Evolutionary conservation across 1,284 basidiomycete genomes (phyloP), one percentile per base, ranked within the genome.

Genomic region (Ustilago sp.): DNA sequence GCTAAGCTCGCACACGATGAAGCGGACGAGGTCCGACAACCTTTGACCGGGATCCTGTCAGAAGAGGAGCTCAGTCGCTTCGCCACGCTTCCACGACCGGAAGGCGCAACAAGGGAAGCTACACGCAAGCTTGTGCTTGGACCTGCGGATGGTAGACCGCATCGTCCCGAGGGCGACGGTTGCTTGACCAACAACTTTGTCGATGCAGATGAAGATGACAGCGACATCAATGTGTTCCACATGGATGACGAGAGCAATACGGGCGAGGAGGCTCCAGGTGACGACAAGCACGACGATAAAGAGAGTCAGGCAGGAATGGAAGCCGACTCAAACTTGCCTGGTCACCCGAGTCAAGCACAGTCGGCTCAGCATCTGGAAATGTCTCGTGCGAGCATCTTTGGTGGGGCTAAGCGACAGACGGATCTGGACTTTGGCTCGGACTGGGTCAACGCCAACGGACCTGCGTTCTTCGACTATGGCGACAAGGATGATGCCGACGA

Each of bases 91-190:
- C 43, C 47, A n/a, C 41, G 19, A 17, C 31, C 59, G 34, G 63
- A 53, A 11, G 55, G 38, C n/a, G 34, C 23, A 12, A 23, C 28
- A 50, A 8, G 48, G 9, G 48, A 1, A 6, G 52, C 57, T 32
- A 41, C 71, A 7, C 69, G 76, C 43, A 58, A 41, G 28, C 70
- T 86, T 23, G 77, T 80, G 19, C 74, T 86, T 12, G 84, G 84
- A 36, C 84, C 84, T 34, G 81, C 83, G 8, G 83, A 79, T n/a
- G 75, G 75, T 17, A 71, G 71, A 35, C 64, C 71, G 2, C 75
- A 78, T 61, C 67, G 67, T 43, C 71, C 71, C 13, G 64, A 65
- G 12, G 68, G 67, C 54, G 74, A 71, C 53, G 65, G 59, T 17
- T 68, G 64, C 8, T 71, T 71, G 35, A 57, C 65, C 15, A 64